A percentile compares a stretch with the other conserved stretches of the same genome.
Evolutionary conservation across 2,329 filamentous ascomycete genomes (phyloP).

Genomic region (Diaporthe sp.): DNA sequence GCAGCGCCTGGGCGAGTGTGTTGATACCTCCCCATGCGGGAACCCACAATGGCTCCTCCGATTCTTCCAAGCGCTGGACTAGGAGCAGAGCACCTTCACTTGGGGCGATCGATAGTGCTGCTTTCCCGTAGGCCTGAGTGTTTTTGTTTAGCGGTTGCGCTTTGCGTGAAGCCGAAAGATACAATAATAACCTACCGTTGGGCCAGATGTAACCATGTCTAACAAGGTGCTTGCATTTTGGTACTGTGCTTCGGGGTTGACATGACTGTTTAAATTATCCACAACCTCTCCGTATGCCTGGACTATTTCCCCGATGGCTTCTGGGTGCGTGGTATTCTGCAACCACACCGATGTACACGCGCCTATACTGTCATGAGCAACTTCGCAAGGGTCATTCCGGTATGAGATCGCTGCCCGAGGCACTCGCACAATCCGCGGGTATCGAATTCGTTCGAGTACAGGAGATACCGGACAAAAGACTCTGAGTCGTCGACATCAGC

Average conservation of each 20-base stretch:
- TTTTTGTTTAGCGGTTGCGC: background rate
- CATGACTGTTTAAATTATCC: background rate
- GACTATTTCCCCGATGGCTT: background rate
- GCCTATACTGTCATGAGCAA: background rate
- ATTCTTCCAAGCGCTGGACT: slow-evolving; percentile 36
- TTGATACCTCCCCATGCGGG: slow-evolving; percentile 65
- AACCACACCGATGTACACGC: background rate
- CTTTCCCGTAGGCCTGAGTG: background rate
- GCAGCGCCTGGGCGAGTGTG: slow-evolving; percentile 56
- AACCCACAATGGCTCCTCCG: slow-evolving; percentile 57
- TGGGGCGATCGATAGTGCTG: background rate
- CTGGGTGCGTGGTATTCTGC: background rate
- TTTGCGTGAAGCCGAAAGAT: rapidly evolving
- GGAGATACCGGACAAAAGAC: background rate
- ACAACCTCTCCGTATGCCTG: background rate
- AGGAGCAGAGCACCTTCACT: slow-evolving; percentile 56
- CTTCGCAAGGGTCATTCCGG: no score
- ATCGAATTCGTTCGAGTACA: background rate
- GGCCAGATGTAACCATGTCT: background rate
- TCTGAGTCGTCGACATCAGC: background rate
- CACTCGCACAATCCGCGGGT: background rate
- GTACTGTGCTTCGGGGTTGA: background rate
- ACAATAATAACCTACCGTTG: background rate
- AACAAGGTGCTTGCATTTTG: background rate
- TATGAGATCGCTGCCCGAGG: background rate